Percentiles rank a stretch among this genome's conserved stretches.
Evolutionary conservation across 1,284 basidiomycete species (phyloP).

Genomic region (Ustilago crameri): DNA sequence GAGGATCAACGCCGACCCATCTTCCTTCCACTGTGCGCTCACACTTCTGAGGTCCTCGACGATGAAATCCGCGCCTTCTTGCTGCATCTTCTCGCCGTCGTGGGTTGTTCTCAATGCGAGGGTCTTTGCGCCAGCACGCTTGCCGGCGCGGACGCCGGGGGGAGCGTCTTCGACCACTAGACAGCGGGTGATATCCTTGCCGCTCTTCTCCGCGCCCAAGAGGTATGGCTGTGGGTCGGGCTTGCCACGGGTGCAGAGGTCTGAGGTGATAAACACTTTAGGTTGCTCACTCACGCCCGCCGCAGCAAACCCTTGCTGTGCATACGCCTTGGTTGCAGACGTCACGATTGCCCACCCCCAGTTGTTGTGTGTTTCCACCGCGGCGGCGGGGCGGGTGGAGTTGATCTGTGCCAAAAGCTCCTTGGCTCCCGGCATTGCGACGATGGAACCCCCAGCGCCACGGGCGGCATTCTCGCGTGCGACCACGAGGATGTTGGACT

Average conservation of each 20-base stretch:
- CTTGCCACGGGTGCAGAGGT: conserved; percentile 62
- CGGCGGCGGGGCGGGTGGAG: conserved; percentile 15
- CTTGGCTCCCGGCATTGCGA: conserved; percentile 65
- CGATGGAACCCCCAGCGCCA: conserved; percentile 54
- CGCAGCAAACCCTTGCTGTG: conserved; percentile 59
- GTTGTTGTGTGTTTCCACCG: conserved; percentile 20
- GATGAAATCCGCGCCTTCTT: conserved; percentile 61
- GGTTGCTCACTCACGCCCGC: conserved; percentile 46
- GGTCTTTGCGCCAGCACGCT: conserved; percentile 61
- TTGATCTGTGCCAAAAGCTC: conserved; percentile 58
- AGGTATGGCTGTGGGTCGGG: conserved; percentile 66
- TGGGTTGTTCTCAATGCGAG: conserved; percentile 64
- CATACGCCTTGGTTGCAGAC: conserved; percentile 65
- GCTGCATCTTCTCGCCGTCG: conserved; percentile 55
- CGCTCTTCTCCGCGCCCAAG: conserved; percentile 53
- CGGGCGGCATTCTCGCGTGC: conserved; percentile 51
- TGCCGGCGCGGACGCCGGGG: conserved; percentile 60
- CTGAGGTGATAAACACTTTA: conserved; percentile 60
- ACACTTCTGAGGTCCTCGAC: conserved; percentile 62
- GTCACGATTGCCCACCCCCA: conserved; percentile 68
- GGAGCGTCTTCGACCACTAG: conserved; percentile 67
- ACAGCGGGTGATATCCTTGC: conserved; percentile 53
- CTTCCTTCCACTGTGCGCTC: conserved; percentile 55
- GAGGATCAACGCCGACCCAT: conserved; percentile 49
- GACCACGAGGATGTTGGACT: conserved; percentile 62